A percentile compares a stretch with the other conserved stretches of the same genome.
Conservation (phyloP, 2,329 filamentous ascomycete species). For the Aspergillus sp. region DNA sequence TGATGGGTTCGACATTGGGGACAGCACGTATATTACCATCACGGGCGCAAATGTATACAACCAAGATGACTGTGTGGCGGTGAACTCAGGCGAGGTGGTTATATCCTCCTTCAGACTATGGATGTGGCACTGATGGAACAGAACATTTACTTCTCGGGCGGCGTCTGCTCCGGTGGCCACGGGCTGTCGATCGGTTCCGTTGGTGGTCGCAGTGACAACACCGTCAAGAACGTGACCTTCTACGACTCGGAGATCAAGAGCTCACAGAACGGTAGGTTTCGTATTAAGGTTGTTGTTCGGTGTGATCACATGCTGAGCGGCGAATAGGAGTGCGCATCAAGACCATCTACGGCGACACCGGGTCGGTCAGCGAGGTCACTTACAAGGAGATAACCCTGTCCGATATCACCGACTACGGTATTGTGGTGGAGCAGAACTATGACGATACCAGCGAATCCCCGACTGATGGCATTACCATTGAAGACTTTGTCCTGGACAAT, state of each 20-base stretch:
- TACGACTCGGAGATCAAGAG: slow-evolving; percentile 50
- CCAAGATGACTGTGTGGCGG: slow-evolving; percentile 62
- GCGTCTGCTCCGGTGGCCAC: slow-evolving; percentile 43
- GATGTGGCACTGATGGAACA: not conserved
- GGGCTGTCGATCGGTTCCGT: slow-evolving; percentile 63
- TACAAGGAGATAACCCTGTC: slow-evolving; percentile 13
- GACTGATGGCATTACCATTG: not conserved
- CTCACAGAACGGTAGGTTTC: slow-evolving; percentile 52
- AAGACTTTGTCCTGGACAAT: not conserved
- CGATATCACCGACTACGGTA: not conserved
- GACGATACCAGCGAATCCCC: not conserved
- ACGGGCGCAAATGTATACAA: slow-evolving; percentile 55
- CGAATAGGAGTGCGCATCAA: slow-evolving; percentile 54
- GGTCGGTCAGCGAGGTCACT: slow-evolving; percentile 36
- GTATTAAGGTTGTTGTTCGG: no score
- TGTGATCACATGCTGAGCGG: not conserved
- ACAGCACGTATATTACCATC: slow-evolving; percentile 54
- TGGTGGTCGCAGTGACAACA: slow-evolving; percentile 57
- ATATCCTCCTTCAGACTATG: no score
- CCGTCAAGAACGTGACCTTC: slow-evolving; percentile 57
- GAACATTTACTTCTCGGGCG: slow-evolving; percentile 27
- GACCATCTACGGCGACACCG: slow-evolving; percentile 53
- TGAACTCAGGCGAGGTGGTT: slow-evolving; percentile 55
- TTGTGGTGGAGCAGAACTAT: slow-evolving; percentile 4
- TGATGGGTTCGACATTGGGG: slow-evolving; percentile 43